Conservation (phyloP, 176 grass and related monocot genomes). For the Musa acuminata region DNA sequence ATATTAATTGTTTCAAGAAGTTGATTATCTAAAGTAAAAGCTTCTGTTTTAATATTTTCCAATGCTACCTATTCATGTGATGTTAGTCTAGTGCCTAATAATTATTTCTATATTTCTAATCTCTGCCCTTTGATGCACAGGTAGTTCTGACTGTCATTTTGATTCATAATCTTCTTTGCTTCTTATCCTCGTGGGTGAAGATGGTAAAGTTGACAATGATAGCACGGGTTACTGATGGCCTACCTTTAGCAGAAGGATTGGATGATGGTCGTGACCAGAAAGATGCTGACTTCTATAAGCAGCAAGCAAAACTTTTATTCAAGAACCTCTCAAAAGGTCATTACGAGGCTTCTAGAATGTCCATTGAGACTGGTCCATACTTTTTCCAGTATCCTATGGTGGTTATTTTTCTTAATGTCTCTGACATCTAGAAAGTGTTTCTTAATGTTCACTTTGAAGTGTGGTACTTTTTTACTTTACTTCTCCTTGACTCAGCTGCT, state of each 20-base stretch:
- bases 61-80: not conserved
- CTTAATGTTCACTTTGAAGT: not conserved
- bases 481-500: conserved; percentile 24
- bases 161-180: not conserved
- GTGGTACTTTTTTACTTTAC: not conserved
- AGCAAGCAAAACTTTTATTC: conserved; percentile 95
- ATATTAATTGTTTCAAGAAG: not conserved
- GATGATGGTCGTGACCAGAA: conserved; percentile 80
- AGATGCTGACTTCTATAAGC: conserved; percentile 90
- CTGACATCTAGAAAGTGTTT: not conserved
- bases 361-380: conserved; percentile 88
- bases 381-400: conserved; percentile 78
- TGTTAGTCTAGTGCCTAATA: not conserved
- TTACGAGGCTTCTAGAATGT: conserved; percentile 91
- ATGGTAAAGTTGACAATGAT: conserved; percentile 99
- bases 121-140: not conserved
- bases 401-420: not conserved
- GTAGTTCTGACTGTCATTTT: conserved; percentile 4
- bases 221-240: conserved; percentile 87
- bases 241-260: conserved; percentile 88
- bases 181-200: conserved; percentile 2
- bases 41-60: not conserved
- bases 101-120: not conserved
- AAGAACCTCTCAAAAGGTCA: conserved; percentile 93
- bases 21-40: not conserved